Evolutionary conservation across 495 filamentous ascomycete species (phyloP), one percentile per base, ranked within the genome.

Genomic region (Penicillium subrubescens): DNA sequence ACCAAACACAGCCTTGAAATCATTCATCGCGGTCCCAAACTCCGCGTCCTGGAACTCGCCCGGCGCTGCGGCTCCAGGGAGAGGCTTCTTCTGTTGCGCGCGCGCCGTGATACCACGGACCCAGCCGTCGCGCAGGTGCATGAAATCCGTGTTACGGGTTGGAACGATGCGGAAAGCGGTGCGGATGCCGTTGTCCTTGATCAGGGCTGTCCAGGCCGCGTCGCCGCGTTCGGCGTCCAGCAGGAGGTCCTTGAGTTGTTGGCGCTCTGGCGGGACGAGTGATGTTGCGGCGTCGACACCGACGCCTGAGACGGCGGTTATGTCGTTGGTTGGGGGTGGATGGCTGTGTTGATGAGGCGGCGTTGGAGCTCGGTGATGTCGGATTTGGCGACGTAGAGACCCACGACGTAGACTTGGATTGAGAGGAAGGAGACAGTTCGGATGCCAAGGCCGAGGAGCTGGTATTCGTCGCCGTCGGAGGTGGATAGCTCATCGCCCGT

Each of bases 341-440:
- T 64, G 2, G 77, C 77, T 35, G 74, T 77, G 41, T 77, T 77
- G 33, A 90, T 77, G 29, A 91, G 78, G 29, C 79, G 77, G 57
- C 74, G 74, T 71, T 90, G 88, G 21, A 91, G 75, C 25, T 75
- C 70, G 8, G 77, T 74, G 60, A 98, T 87, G 69, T 96, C 92
- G 39, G 86, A 75, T 5, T 88, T 93, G 23, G 91, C 90, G 29
- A 97, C 82, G 77, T 99, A 99, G 65, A 95, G 79, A 8, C 95
- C 95, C 0, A 96, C 90, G 17, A 97, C 90, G 80, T 99, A 99
- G 60, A 99, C 95, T 73, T 96, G 88, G 29, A 99, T 91, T n/a
- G 86, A 78, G 46, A 99, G 74, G 72, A 97, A 96, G 41, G 89
- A 93, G 21, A 99, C 95, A 8, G 90, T 94, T 57, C 95, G 87